A percentile compares a stretch with the other conserved stretches of the same genome.
phyloP scores from a whole-genome alignment of 192 early-diverging fungal species.

The Coemansia sp. region DNA sequence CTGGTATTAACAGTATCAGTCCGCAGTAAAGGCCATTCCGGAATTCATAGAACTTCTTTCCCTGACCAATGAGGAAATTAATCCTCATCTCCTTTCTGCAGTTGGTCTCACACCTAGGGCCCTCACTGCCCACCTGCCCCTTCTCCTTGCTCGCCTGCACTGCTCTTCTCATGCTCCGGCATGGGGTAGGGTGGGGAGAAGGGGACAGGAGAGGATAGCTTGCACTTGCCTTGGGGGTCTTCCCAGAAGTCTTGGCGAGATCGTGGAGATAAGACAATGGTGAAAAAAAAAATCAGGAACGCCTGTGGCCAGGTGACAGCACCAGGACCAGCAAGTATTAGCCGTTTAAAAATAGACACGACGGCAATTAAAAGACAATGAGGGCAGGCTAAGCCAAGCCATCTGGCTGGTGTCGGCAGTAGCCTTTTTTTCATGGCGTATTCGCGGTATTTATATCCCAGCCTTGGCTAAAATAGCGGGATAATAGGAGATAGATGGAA shows the following conservation, averaged over 20 bases:
- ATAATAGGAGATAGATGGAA: not conserved
- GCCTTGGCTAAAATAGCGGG: not conserved
- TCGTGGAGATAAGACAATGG: not conserved
- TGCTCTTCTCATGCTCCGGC: not conserved
- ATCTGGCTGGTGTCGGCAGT: not conserved
- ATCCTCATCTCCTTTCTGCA: constrained; percentile 2
- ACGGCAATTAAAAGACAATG: not conserved
- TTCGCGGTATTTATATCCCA: not conserved
- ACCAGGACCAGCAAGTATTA: not conserved
- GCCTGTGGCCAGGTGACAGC: not conserved
- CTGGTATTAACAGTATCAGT: not conserved
- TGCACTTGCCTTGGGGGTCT: not conserved
- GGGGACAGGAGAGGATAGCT: not conserved
- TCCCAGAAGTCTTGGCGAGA: constrained; percentile 2
- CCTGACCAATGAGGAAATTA: constrained; percentile 1
- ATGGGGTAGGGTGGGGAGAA: not conserved
- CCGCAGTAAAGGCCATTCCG: not conserved
- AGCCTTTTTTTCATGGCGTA: not conserved
- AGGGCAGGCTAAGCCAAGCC: not conserved
- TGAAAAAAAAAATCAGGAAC: not conserved
- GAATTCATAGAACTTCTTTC: not conserved
- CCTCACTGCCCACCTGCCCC: no score
- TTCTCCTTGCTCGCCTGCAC: not conserved
- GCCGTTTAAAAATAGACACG: constrained; percentile 5
- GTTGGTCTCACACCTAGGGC: not conserved